A percentile compares a stretch with the other conserved stretches of the same genome.
phyloP scores from a whole-genome alignment of 116 monocot genomes.

The Posidonia oceanica region DNA sequence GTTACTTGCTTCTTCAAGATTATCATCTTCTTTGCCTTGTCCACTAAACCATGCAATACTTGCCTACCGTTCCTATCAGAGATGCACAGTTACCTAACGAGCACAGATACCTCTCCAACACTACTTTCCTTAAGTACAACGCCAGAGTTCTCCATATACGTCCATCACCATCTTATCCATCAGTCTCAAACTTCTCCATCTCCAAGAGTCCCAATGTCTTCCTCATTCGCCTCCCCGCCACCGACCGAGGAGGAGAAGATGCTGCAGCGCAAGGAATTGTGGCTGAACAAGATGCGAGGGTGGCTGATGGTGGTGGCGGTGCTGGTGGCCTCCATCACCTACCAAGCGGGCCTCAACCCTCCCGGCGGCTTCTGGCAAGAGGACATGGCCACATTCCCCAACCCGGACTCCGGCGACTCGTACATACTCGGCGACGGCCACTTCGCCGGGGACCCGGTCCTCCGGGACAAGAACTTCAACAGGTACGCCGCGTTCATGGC shows the following conservation, averaged over 20 bases:
- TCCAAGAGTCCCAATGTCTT: background rate
- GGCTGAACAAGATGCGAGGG: slow-evolving; percentile 22
- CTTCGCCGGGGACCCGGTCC: slow-evolving; percentile 21
- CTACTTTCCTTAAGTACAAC: background rate
- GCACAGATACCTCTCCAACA: background rate
- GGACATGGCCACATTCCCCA: slow-evolving; percentile 9
- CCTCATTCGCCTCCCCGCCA: background rate
- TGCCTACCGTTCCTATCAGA: background rate
- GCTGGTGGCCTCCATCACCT: slow-evolving; percentile 16
- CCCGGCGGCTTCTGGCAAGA: slow-evolving; percentile 32
- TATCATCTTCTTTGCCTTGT: background rate
- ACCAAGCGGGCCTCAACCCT: slow-evolving; percentile 25
- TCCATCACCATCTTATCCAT: no score
- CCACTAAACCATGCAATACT: background rate
- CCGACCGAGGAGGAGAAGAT: slow-evolving; percentile 5
- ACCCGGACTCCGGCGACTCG: background rate
- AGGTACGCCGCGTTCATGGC: slow-evolving; percentile 10
- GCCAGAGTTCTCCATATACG: no score
- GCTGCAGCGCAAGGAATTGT: slow-evolving; percentile 6
- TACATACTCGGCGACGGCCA: slow-evolving; percentile 17
- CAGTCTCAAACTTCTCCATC: background rate
- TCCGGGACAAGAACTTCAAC: slow-evolving; percentile 19
- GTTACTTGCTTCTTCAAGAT: no score
- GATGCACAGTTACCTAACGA: background rate
- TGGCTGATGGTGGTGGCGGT: slow-evolving; percentile 23